Base-by-base conservation (phyloP, 352 stramenopile genomes). In the Pelagophyceae sp. region DNA sequence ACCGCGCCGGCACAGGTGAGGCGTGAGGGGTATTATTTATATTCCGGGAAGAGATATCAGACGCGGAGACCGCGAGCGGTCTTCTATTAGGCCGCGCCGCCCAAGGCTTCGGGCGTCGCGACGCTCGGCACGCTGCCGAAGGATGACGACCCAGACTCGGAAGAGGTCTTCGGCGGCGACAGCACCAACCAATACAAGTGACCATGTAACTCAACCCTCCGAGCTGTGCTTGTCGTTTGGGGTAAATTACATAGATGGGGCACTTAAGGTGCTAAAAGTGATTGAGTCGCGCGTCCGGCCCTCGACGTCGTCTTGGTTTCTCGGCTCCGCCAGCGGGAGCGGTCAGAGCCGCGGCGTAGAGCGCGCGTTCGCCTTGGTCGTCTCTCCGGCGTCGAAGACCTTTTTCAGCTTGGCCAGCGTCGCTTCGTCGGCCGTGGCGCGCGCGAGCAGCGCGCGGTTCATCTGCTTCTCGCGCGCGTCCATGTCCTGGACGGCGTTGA, bases 81-180 rank as follows among this genome's bases (percentile, higher is more conserved):
- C n/a, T n/a, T n/a, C 50, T 25, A 60, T 15, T n/a, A n/a, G n/a
- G n/a, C n/a, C n/a, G n/a, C n/a, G n/a, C n/a, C n/a, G n/a, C n/a
- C n/a, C n/a, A n/a, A n/a, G n/a, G n/a, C n/a, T n/a, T n/a, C n/a
- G n/a, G 45, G 45, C 23, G 58, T 67, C 58, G 58, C 58, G 23
- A 67, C 58, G 23, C 58, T 67, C 23, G 58, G 23, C 58, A 35
- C 15, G 15, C 58, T 67, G 11, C 5, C 58, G 11, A 23, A 11
- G 11, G 45, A 54, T 23, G 45, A 54, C 45, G 45, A 54, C 45
- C 45, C 45, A 11, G 45, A 54, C 45, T 25, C 50, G 25, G 50
- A 60, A 15, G 58, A 67, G 58, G 15, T 67, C 29, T 67, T 67
- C 58, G 58, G 58, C 23, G 58, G 58, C 58, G 58, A 67, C 58